These are phyloP conservation scores for Coprinopsis cinerea DNA, from an alignment of 768 basidiomycete species.

Conservation along the genomic window DNA sequence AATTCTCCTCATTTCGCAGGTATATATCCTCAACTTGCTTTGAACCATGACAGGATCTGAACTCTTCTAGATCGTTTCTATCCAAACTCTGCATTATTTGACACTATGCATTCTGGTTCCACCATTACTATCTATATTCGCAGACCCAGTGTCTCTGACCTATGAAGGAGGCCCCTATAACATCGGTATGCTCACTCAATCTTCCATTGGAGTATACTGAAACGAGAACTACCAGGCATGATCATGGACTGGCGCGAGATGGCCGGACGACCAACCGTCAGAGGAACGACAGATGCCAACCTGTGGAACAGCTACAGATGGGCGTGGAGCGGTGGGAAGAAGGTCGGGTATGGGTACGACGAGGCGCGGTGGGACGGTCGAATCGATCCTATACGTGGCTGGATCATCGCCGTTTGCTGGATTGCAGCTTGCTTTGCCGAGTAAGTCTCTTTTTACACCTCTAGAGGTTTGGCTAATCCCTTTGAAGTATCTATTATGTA, in stretches of 20 bases:
- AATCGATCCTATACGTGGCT: slow-evolving; percentile 76
- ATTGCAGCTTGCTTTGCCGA: slow-evolving; percentile 74
- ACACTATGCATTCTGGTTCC: slow-evolving; percentile 80
- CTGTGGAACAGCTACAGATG: slow-evolving; percentile 63
- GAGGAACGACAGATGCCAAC: slow-evolving; percentile 52
- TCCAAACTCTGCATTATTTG: slow-evolving; percentile 93
- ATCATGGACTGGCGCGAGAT: slow-evolving; percentile 98
- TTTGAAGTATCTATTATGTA: slow-evolving; percentile 62
- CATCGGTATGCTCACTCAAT: slow-evolving; percentile 47
- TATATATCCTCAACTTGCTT: slow-evolving; percentile 19
- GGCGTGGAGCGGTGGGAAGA: slow-evolving; percentile 78
- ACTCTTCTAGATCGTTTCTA: slow-evolving; percentile 72
- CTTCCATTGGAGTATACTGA: background rate
- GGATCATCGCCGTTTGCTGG: slow-evolving; percentile 90
- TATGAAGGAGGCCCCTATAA: slow-evolving; percentile 79
- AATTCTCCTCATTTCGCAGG: slow-evolving; percentile 81
- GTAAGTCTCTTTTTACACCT: slow-evolving; percentile 44
- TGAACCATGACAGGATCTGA: background rate
- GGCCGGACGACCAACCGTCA: slow-evolving; percentile 77
- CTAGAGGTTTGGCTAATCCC: background rate
- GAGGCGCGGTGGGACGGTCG: slow-evolving; percentile 59
- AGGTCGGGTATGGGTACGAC: slow-evolving; percentile 55
- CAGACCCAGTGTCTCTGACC: slow-evolving; percentile 60
- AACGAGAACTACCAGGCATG: slow-evolving; percentile 47
- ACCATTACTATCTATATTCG: slow-evolving; percentile 68